phyloP scores from a whole-genome alignment of 225 moss, liverwort and hornwort species.

The Polytrichum formosum region DNA sequence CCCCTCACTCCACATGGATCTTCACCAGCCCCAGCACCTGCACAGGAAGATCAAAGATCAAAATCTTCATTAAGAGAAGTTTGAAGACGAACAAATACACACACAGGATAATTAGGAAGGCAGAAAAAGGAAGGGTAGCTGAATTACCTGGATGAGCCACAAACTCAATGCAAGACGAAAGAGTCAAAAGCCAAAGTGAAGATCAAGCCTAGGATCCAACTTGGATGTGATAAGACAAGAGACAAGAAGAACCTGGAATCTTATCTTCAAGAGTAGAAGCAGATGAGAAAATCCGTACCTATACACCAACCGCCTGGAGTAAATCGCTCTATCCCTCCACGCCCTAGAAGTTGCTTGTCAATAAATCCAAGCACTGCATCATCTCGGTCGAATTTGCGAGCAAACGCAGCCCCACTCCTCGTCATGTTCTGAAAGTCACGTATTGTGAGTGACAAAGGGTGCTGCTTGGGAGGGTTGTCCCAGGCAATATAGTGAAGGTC shows the following conservation, averaged over 20 bases:
- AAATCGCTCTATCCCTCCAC: slow-evolving; percentile 45
- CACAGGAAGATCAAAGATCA: slow-evolving; percentile 2
- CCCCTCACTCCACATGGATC: slow-evolving; percentile 53
- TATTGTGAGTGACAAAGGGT: slow-evolving; percentile 66
- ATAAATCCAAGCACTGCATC: slow-evolving; percentile 73
- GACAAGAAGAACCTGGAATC: no score
- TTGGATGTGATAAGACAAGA: no score
- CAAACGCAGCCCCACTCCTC: slow-evolving; percentile 86
- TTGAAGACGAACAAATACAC: background rate
- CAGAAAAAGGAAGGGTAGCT: slow-evolving; percentile 3
- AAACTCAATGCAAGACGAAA: no score
- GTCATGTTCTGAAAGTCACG: slow-evolving; percentile 83
- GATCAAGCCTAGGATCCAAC: no score
- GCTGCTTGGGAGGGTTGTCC: slow-evolving; percentile 94
- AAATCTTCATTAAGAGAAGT: no score
- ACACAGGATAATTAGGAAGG: background rate
- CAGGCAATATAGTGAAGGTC: slow-evolving; percentile 97
- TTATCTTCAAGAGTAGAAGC: no score
- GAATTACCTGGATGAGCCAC: background rate
- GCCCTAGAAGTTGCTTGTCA: slow-evolving; percentile 84
- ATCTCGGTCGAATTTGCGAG: slow-evolving; percentile 75
- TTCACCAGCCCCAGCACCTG: slow-evolving; percentile 40
- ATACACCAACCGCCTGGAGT: slow-evolving; percentile 95
- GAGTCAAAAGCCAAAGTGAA: no score
- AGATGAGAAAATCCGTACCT: slow-evolving; percentile 24